Percentiles rank a stretch among this genome's conserved stretches.
phyloP scores from a whole-genome alignment of 2,329 filamentous ascomycete genomes.

The Onygena corvina region DNA sequence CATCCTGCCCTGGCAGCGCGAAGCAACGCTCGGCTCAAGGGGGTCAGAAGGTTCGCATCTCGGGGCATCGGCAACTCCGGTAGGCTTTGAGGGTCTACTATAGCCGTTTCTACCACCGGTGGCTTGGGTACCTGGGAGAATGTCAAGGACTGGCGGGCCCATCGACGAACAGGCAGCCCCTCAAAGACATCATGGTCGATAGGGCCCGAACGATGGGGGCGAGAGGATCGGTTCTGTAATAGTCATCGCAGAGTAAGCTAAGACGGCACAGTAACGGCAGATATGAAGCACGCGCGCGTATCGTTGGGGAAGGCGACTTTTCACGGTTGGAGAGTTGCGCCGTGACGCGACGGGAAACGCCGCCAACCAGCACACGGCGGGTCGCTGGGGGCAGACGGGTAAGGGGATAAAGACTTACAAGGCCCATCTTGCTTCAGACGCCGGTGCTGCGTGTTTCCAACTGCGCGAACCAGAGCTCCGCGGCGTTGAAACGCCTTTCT shows the following conservation, averaged over 20 bases:
- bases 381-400: background rate
- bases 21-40: constrained; percentile 70
- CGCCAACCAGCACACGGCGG: background rate
- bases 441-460: background rate
- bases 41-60: constrained; percentile 63
- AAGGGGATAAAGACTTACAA: background rate
- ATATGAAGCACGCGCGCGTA: background rate
- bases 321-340: background rate
- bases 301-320: too few species aligned
- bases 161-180: constrained; percentile 83
- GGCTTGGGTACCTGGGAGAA: constrained; percentile 54
- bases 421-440: constrained; percentile 1
- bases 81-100: constrained; percentile 28
- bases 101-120: constrained; percentile 40
- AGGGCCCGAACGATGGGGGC: constrained; percentile 30
- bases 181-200: constrained; percentile 54
- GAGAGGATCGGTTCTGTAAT: constrained; percentile 1
- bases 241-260: background rate
- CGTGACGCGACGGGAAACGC: constrained; percentile 2
- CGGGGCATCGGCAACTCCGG: constrained; percentile 80
- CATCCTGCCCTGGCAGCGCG: constrained; percentile 66
- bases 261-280: background rate
- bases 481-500: background rate
- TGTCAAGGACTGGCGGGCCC: constrained; percentile 60
- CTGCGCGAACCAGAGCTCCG: background rate